phyloP scores from a whole-genome alignment of 306 rosid species.

The Quercus engelmannii region DNA sequence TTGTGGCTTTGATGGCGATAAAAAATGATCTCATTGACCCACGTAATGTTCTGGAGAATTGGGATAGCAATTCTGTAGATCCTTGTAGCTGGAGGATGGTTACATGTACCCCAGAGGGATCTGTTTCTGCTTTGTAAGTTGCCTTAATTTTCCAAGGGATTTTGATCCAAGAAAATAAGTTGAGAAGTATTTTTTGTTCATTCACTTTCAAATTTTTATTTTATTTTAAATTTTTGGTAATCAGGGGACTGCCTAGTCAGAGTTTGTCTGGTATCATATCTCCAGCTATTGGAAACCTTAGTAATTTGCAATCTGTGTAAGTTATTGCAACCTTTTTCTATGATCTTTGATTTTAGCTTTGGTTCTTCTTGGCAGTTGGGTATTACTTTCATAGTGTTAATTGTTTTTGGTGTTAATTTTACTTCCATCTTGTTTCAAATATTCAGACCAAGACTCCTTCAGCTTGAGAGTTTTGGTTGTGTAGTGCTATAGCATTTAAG shows the following conservation, averaged over 20 bases:
- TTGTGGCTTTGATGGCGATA: constrained; percentile 86
- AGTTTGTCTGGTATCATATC: constrained; percentile 83
- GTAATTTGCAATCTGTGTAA: constrained; percentile 85
- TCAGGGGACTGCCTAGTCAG: constrained; percentile 98
- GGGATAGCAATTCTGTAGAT: constrained; percentile 95
- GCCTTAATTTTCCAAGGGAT: constrained; percentile 5
- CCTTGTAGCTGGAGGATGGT: constrained; percentile 99
- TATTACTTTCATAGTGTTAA: not conserved
- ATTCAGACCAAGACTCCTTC: not conserved
- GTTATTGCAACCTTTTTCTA: constrained; percentile 25
- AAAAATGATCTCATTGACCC: constrained; percentile 73
- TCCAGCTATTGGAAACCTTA: constrained; percentile 80
- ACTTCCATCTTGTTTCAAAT: not conserved
- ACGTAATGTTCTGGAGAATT: constrained; percentile 85
- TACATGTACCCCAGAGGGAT: constrained; percentile 84
- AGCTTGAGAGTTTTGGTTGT: constrained; percentile 6
- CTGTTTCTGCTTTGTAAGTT: constrained; percentile 77
- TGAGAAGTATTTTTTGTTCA: not conserved
- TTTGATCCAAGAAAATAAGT: constrained; percentile 4
- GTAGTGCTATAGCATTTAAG: not conserved
- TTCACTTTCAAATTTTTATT: constrained; percentile 11
- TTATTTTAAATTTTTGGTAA: not conserved
- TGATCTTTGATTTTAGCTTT: not conserved
- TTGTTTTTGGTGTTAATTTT: not conserved
- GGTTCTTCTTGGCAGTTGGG: not conserved